A percentile compares a stretch with the other conserved stretches of the same genome.
phyloP scores from a whole-genome alignment of 2,329 filamentous ascomycete genomes.

The Aaosphaeria arxii region DNA sequence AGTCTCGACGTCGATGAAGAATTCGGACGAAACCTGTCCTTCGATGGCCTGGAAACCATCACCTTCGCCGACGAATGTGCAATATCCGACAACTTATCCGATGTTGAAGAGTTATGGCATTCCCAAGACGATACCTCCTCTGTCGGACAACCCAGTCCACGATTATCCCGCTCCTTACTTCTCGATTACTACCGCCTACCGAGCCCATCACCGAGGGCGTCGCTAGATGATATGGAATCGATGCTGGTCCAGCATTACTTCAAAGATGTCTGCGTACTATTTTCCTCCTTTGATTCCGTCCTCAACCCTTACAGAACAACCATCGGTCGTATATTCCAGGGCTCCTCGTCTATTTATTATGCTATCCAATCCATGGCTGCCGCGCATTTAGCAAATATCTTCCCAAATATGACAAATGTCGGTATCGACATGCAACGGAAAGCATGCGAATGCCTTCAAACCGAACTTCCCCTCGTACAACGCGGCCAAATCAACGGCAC shows the following conservation, averaged over 20 bases:
- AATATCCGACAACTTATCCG: constrained; percentile 1
- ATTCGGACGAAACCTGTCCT: constrained; percentile 7
- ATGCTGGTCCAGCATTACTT: constrained; percentile 63
- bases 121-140: constrained; percentile 15
- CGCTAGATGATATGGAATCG: constrained; percentile 49
- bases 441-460: constrained; percentile 50
- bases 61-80: constrained; percentile 10
- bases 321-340: constrained; percentile 56
- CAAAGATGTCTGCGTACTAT: constrained; percentile 59
- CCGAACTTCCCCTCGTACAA: constrained; percentile 46
- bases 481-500: constrained; percentile 40
- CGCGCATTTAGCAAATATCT: constrained; percentile 58
- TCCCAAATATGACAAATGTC: constrained; percentile 51
- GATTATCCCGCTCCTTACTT: constrained; percentile 38
- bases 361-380: constrained; percentile 65
- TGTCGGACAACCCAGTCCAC: constrained; percentile 18
- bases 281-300: constrained; percentile 63
- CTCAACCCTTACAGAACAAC: constrained; percentile 61
- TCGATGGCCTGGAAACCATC: constrained; percentile 16
- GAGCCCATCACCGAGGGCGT: constrained; percentile 28
- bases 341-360: constrained; percentile 58
- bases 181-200: constrained; percentile 36
- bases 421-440: constrained; percentile 53
- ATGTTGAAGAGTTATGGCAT: constrained; percentile 15
- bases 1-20: constrained; percentile 21